These are phyloP conservation scores for Kluyveromyces wickerhamii DNA, from an alignment of 805 yeast genomes.

Conservation along the genomic window DNA sequence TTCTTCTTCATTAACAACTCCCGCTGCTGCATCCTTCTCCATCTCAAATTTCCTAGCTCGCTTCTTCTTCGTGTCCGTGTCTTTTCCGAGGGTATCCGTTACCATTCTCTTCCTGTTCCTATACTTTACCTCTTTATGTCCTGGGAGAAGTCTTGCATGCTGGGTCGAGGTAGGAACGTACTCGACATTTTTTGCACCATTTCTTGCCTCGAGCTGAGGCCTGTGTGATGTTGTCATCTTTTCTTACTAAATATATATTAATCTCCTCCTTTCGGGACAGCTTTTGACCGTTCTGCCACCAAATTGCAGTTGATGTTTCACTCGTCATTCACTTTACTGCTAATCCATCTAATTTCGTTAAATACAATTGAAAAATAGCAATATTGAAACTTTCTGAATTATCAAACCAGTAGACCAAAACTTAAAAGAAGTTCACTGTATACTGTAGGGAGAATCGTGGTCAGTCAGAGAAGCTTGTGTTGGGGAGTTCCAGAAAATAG, in stretches of 20 bases:
- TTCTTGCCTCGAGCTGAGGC: conserved; percentile 61
- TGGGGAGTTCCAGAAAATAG: too few relatives aligned
- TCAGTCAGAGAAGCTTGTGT: too few relatives aligned
- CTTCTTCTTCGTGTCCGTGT: conserved; percentile 6
- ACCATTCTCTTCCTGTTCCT: conserved; percentile 31
- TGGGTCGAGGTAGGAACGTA: conserved; percentile 37
- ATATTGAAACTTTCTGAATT: too few relatives aligned
- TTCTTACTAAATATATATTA: too few relatives aligned
- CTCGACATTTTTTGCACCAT: conserved; percentile 37
- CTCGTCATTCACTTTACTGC: too few relatives aligned
- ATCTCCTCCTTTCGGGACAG: not conserved
- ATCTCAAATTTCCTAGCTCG: conserved; percentile 11
- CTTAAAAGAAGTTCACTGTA: too few relatives aligned
- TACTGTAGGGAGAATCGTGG: too few relatives aligned
- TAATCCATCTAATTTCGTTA: too few relatives aligned
- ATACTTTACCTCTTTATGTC: conserved; percentile 45
- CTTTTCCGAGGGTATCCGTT: not conserved
- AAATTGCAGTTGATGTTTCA: too few relatives aligned
- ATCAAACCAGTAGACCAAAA: too few relatives aligned
- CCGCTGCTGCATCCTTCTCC: conserved; percentile 3
- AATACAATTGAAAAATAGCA: too few relatives aligned
- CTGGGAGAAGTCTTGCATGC: conserved; percentile 48
- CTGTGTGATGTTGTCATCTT: conserved; percentile 62
- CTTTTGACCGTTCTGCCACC: too few relatives aligned
- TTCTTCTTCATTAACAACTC: conserved; percentile 13